Conservation (phyloP, 192 early-diverging fungal species). For the Linderina pennispora region DNA sequence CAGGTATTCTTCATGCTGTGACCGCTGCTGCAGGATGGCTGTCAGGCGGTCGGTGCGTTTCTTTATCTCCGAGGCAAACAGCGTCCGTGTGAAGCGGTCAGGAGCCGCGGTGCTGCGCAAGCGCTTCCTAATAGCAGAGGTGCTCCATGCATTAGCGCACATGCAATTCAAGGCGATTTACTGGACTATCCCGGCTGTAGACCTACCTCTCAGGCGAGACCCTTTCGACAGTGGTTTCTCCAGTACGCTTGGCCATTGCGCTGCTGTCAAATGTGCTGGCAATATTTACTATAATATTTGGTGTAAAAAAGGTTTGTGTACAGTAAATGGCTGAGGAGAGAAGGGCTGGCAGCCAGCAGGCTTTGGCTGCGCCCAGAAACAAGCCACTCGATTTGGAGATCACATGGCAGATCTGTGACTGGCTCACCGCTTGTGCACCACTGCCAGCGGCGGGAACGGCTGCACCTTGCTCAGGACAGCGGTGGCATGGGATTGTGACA, state of each 20-base stretch:
- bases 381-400: too few relatives aligned
- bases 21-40: slow-evolving; percentile 8
- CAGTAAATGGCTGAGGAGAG: too few relatives aligned
- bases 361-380: too few relatives aligned
- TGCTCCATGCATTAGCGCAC: too few relatives aligned
- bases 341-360: too few relatives aligned
- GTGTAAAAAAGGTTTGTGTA: background rate
- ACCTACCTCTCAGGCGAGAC: slow-evolving; percentile 35
- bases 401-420: too few relatives aligned
- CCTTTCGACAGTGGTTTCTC: slow-evolving; percentile 17
- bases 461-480: slow-evolving; percentile 70
- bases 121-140: slow-evolving; percentile 30
- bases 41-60: slow-evolving; percentile 6
- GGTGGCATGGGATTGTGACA: slow-evolving; percentile 70
- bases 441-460: slow-evolving; percentile 75
- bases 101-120: too few relatives aligned
- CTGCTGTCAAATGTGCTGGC: too few relatives aligned
- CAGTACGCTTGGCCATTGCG: slow-evolving; percentile 23
- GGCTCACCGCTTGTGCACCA: too few relatives aligned
- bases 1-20: slow-evolving; percentile 7
- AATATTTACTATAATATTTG: background rate
- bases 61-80: slow-evolving; percentile 21
- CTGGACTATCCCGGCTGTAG: background rate
- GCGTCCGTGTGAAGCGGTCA: too few relatives aligned
- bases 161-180: too few relatives aligned